Percentiles rank a stretch among this genome's conserved stretches.
Conservation (phyloP, 371 early-diverging fungal genomes). For the Lichtheimia hyalospora region DNA sequence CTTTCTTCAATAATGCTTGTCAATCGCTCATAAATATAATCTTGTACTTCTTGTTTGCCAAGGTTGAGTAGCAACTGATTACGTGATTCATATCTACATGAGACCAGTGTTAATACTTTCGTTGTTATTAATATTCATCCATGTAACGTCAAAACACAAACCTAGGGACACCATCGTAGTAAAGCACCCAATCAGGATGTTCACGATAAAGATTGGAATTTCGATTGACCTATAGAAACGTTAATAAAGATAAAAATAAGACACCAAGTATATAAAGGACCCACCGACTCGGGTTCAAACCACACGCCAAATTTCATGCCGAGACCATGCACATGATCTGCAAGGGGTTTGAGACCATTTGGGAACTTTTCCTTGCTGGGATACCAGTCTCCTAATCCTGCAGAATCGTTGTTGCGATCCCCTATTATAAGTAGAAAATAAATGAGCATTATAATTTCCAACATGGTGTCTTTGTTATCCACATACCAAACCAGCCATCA, state of each 20-base stretch:
- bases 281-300: slow-evolving; percentile 54
- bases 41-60: slow-evolving; percentile 24
- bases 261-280: neutral
- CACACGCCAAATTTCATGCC: slow-evolving; percentile 59
- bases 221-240: slow-evolving; percentile 26
- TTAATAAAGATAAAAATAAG: neutral
- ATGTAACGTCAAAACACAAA: neutral
- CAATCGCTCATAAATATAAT: slow-evolving; percentile 20
- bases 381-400: slow-evolving; percentile 60
- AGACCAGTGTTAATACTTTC: neutral
- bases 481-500: slow-evolving; percentile 53
- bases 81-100: slow-evolving; percentile 20
- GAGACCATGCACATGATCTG: slow-evolving; percentile 37
- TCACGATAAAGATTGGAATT: slow-evolving; percentile 41
- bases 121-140: slow-evolving; percentile 14
- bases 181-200: slow-evolving; percentile 48
- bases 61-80: slow-evolving; percentile 41
- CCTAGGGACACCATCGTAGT: slow-evolving; percentile 15
- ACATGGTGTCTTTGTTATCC: neutral
- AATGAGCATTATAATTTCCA: too few species aligned
- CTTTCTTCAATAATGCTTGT: slow-evolving; percentile 14
- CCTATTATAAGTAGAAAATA: too few species aligned
- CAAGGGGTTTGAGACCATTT: slow-evolving; percentile 43
- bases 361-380: slow-evolving; percentile 47
- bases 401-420: slow-evolving; percentile 30